Evolutionary conservation across 1,284 basidiomycete genomes (phyloP), one percentile per base, ranked within the genome.

Genomic region (Trichosporon asahii): DNA sequence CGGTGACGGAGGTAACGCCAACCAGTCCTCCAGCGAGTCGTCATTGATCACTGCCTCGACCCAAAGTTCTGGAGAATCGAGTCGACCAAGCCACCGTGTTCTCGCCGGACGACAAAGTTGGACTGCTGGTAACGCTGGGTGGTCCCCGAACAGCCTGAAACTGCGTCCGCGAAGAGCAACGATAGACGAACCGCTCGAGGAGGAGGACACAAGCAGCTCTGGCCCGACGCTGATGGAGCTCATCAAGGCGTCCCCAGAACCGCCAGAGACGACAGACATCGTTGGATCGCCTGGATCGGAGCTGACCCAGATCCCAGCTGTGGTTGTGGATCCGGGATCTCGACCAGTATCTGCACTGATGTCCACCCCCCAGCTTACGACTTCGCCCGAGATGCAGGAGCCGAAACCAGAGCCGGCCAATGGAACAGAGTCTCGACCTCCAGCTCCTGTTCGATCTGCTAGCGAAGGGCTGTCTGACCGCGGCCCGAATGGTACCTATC

Each of bases 151-250:
- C 65, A 66, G 65, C 31, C 21, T 44, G 27, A 61, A 61, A 8
- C 57, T 61, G 18, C 57, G 57, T 7, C 57, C 79, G 14, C 73
- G 80, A 11, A 72, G 73, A 8, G 77, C 78, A 11, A 72, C 75
- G 2, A 77, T 82, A 21, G 75, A 79, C 29, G 82, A 83, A 66
- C 71, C 75, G 14, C 74, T 76, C 21, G 77, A 79, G 35, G 77
- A 80, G 12, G 76, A 76, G 14, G 72, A 72, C 8, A 53, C 49
- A 8, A 3, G 18, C 27, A 31, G 29, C 18, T 18, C 29, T 18
- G 57, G 29, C 2, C 27, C 57, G 27, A 31, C 57, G 27, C 29
- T 33, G 29, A 61, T 61, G 57, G 57, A 61, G 15, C 29, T 61
- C 2, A 31, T 61, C 27, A 31, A 61, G 29, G 57, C 57, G 18